Evolutionary conservation across 371 early-diverging fungal species (phyloP).

Genomic region (Syncephalastrum racemosum): DNA sequence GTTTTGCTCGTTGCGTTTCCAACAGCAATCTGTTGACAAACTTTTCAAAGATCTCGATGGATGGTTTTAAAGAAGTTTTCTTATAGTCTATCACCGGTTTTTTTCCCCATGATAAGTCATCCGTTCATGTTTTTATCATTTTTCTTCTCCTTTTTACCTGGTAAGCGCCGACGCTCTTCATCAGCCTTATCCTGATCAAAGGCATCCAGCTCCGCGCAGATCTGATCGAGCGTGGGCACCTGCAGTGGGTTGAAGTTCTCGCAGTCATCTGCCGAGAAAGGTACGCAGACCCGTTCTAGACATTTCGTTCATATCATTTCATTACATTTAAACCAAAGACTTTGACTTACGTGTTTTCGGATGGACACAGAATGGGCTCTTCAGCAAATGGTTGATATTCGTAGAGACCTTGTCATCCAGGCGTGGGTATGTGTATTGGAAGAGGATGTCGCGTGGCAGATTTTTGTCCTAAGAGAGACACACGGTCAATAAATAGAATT

Average conservation of each 20-base stretch:
- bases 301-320: no score
- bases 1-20: conserved; percentile 37
- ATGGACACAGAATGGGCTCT: conserved; percentile 99
- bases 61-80: conserved; percentile 60
- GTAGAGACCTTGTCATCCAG: conserved; percentile 95
- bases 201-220: conserved; percentile 62
- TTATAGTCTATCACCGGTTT: conserved; percentile 43
- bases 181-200: conserved; percentile 24
- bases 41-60: conserved; percentile 66
- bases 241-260: conserved; percentile 80
- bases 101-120: not conserved
- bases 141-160: conserved; percentile 23
- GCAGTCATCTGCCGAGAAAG: conserved; percentile 74
- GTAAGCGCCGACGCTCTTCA: conserved; percentile 30
- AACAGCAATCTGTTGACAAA: conserved; percentile 58
- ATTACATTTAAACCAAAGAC: not conserved
- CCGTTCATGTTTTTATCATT: no score
- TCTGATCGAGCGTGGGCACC: conserved; percentile 71
- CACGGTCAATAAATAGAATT: no score
- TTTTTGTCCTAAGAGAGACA: not conserved
- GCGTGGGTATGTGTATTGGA: conserved; percentile 92
- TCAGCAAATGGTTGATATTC: conserved; percentile 95
- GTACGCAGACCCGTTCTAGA: conserved; percentile 88
- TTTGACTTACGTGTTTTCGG: conserved; percentile 81
- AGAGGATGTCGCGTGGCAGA: conserved; percentile 69